Base-by-base conservation (phyloP, 2,329 filamentous ascomycete genomes). In the Calonectria montana region DNA sequence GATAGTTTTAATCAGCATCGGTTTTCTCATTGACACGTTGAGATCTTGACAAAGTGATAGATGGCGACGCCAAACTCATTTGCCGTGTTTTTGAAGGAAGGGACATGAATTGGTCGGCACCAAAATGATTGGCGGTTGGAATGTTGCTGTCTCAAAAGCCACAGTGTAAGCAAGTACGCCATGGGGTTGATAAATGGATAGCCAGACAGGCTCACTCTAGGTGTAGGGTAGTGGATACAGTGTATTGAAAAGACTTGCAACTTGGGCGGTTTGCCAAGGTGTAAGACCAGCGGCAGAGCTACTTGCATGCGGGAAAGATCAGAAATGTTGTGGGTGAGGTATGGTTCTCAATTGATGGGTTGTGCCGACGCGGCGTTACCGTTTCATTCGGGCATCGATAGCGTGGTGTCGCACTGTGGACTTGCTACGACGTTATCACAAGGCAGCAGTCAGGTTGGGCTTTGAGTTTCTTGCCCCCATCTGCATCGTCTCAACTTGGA, bases 1-100 rank as follows among this genome's bases (percentile, higher is more conserved):
- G 45, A 53, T 65, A 69, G 67, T 69, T 18, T 69, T 69, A 69
- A 69, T 69, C 25, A 18, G 43, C 39, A 69, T 65, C 31, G 16
- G 39, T 69, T 69, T 57, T 57, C 43, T 16, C 31, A 12, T 48
- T 37, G n/a, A 16, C n/a, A 62, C 29, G 16, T 25, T 9, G 27
- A 25, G 10, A 25, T 39, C 9, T 4, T 39, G 21, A 15, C 15
- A 16, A 55, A 12, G 23, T 25, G 21, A 18, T 27, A 6, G n/a
- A 39, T 23, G 2, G 3, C 9, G n/a, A 31, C n/a, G 3, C 31
- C n/a, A 4, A 39, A 8, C 5, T 5, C n/a, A 8, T 15, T 35
- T 16, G 13, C 15, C 37, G n/a, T 25, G 8, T 13, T 8, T 6
- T 39, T 25, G 1, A 2, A 2, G 7, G 10, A 35, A 8, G 10